Conservation (phyloP, 2,329 filamentous ascomycete genomes). For the Colletotrichum eleusines region DNA sequence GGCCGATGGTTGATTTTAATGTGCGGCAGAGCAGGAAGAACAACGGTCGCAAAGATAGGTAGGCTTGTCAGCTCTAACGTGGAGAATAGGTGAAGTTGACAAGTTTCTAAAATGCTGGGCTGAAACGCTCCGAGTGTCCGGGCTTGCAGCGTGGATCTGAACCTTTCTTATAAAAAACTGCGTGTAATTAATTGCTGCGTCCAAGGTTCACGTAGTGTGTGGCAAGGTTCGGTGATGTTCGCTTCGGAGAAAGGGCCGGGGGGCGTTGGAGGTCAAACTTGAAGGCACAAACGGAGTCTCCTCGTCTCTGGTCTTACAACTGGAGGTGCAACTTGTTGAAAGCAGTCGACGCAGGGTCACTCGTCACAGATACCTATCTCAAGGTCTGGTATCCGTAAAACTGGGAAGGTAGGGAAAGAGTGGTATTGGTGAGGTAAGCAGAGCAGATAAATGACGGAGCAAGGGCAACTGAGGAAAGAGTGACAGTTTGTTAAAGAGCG, state of each 20-base stretch:
- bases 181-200: conserved; percentile 17
- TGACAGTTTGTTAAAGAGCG: background rate
- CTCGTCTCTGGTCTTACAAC: conserved; percentile 22
- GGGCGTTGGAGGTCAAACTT: conserved; percentile 31
- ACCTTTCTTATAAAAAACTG: background rate
- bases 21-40: conserved; percentile 5
- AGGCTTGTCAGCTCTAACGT: conserved; percentile 6
- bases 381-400: conserved; percentile 5
- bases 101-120: conserved; percentile 36
- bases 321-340: conserved; percentile 6
- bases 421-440: background rate
- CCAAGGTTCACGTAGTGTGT: conserved; percentile 18
- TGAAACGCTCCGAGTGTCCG: conserved; percentile 37
- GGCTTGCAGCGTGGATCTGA: conserved; percentile 19
- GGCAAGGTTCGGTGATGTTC: conserved; percentile 28
- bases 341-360: background rate
- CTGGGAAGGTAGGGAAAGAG: conserved; percentile 3
- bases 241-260: conserved; percentile 34
- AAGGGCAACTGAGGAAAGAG: background rate
- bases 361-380: conserved; percentile 2
- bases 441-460: conserved; percentile 7
- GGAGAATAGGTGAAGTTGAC: conserved; percentile 17
- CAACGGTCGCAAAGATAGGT: conserved; percentile 13
- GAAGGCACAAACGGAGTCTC: conserved; percentile 13
- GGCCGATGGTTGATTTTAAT: conserved; percentile 12